Evolutionary conservation across 768 basidiomycete genomes (phyloP).

Genomic region (Astraeus odoratus): DNA sequence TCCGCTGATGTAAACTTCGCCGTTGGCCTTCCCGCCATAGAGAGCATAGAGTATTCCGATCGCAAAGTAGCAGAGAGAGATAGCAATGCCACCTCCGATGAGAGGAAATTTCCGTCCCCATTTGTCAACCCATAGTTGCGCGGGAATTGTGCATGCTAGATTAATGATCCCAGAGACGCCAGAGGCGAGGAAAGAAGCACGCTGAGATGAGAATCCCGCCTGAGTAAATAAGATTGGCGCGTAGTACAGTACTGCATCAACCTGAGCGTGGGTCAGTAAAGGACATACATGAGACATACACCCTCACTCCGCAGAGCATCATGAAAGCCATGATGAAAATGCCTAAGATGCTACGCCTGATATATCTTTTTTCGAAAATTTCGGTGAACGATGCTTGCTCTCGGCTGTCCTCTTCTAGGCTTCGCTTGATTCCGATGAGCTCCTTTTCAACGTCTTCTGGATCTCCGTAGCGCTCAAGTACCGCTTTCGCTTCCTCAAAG

Average conservation of each 20-base stretch:
- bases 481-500: slow-evolving; percentile 24
- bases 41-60: slow-evolving; percentile 40
- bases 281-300: neutral
- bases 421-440: slow-evolving; percentile 12
- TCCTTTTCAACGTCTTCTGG: slow-evolving; percentile 15
- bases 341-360: slow-evolving; percentile 32
- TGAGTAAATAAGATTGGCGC: slow-evolving; percentile 44
- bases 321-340: slow-evolving; percentile 40
- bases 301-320: slow-evolving; percentile 28
- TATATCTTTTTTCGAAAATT: slow-evolving; percentile 23
- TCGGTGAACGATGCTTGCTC: slow-evolving; percentile 19
- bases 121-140: slow-evolving; percentile 34
- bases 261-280: slow-evolving; percentile 9
- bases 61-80: slow-evolving; percentile 32
- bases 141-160: slow-evolving; percentile 31
- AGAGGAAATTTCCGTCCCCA: slow-evolving; percentile 31
- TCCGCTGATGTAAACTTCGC: slow-evolving; percentile 16
- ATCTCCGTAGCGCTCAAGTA: slow-evolving; percentile 18
- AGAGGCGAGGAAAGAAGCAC: slow-evolving; percentile 44
- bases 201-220: slow-evolving; percentile 40
- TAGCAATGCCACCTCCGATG: slow-evolving; percentile 37
- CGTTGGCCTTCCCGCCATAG: slow-evolving; percentile 25
- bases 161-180: slow-evolving; percentile 43
- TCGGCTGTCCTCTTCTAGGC: slow-evolving; percentile 17
- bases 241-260: slow-evolving; percentile 29